Evolutionary conservation across 2,329 filamentous ascomycete species (phyloP).

Genomic region (Ascochyta clinopodiicola): DNA sequence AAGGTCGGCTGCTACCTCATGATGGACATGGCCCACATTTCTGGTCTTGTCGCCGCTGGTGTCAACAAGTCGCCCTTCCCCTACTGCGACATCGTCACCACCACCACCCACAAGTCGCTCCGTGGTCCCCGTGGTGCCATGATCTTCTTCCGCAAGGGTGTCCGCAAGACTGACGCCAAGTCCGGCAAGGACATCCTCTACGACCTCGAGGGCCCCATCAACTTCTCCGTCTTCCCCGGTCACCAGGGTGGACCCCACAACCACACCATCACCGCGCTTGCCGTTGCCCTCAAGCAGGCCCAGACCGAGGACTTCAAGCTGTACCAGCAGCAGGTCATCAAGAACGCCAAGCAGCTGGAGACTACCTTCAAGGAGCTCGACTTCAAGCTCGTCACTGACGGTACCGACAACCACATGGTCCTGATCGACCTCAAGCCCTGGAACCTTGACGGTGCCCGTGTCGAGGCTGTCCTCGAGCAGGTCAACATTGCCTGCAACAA

Average conservation of each 20-base stretch:
- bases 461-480: slow-evolving; percentile 88
- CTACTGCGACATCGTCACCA: slow-evolving; percentile 93
- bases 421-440: slow-evolving; percentile 90
- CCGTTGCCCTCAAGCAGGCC: slow-evolving; percentile 93
- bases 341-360: slow-evolving; percentile 90
- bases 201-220: slow-evolving; percentile 91
- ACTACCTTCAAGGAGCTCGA: slow-evolving; percentile 69
- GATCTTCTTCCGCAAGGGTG: slow-evolving; percentile 97
- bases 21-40: slow-evolving; percentile 97
- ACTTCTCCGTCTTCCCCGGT: slow-evolving; percentile 94
- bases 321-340: slow-evolving; percentile 88
- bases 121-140: slow-evolving; percentile 94
- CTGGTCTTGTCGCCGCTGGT: slow-evolving; percentile 88
- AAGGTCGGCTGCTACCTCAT: slow-evolving; percentile 92
- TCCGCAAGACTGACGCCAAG: slow-evolving; percentile 82
- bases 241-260: slow-evolving; percentile 99
- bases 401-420: slow-evolving; percentile 97
- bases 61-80: slow-evolving; percentile 90
- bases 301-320: slow-evolving; percentile 87
- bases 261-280: slow-evolving; percentile 95
- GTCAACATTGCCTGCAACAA: slow-evolving; percentile 98
- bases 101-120: slow-evolving; percentile 96
- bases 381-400: slow-evolving; percentile 89
- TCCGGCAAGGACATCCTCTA: slow-evolving; percentile 86
- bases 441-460: slow-evolving; percentile 83